phyloP scores from a whole-genome alignment of 768 basidiomycete species.

The Rhizopogon vinicolor region DNA sequence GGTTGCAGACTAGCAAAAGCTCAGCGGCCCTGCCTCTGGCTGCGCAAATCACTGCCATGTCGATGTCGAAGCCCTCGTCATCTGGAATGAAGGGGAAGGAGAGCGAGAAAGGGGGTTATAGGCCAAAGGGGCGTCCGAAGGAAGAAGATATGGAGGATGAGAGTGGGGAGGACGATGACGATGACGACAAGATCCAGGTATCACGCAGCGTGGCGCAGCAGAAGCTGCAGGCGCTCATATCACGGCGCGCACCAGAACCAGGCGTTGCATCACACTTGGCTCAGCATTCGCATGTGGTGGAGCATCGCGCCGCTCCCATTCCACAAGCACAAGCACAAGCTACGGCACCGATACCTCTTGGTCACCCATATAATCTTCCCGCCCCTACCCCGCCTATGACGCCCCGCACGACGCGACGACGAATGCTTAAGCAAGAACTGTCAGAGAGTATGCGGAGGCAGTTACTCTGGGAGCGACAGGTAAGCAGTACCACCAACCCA shows the following conservation, averaged over 20 bases:
- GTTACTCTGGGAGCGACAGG: constrained; percentile 75
- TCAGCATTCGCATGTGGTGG: constrained; percentile 10
- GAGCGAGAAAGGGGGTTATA: constrained; percentile 39
- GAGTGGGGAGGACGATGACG: constrained; percentile 46
- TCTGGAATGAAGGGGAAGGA: constrained; percentile 20
- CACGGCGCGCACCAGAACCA: constrained; percentile 35
- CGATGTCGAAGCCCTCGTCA: constrained; percentile 21
- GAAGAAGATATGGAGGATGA: constrained; percentile 67
- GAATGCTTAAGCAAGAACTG: constrained; percentile 82
- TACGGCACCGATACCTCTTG: constrained; percentile 54
- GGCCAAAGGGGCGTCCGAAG: constrained; percentile 61
- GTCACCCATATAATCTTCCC: constrained; percentile 71
- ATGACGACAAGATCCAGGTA: constrained; percentile 47
- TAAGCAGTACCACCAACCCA: constrained; percentile 47
- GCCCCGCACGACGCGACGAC: constrained; percentile 78
- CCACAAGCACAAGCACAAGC: constrained; percentile 32
- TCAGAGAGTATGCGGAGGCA: constrained; percentile 81
- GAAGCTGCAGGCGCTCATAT: constrained; percentile 54
- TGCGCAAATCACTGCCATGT: constrained; percentile 39
- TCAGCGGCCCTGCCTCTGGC: constrained; percentile 56
- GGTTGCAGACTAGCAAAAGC: constrained; percentile 51
- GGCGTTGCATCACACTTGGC: constrained; percentile 16
- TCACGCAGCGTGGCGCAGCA: constrained; percentile 69
- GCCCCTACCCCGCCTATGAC: constrained; percentile 63
- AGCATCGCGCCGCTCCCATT: constrained; percentile 14